phyloP scores from a whole-genome alignment of 306 rosid genomes.

The Biancaea sappan region DNA sequence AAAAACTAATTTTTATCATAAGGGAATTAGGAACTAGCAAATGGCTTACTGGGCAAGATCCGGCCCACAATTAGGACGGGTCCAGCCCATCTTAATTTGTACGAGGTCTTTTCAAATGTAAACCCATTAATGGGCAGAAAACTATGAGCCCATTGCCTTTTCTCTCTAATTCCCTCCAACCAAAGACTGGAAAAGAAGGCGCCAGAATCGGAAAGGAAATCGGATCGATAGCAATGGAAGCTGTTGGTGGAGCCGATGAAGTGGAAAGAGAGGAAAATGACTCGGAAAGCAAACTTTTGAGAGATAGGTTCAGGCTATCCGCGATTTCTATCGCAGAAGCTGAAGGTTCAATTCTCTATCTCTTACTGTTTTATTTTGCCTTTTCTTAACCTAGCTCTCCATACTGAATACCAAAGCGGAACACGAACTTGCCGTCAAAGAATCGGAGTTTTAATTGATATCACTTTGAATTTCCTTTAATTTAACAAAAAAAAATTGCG shows the following conservation, averaged over 20 bases:
- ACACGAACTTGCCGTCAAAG: background rate
- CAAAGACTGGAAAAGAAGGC: background rate
- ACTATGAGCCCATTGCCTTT: background rate
- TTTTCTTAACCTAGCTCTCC: background rate
- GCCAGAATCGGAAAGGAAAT: background rate
- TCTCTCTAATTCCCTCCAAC: conserved; percentile 8
- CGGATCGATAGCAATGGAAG: conserved; percentile 30
- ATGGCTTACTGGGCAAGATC: background rate
- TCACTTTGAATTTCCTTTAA: background rate
- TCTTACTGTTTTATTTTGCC: background rate
- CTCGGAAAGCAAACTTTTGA: conserved; percentile 51
- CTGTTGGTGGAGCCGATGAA: conserved; percentile 25
- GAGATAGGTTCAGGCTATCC: conserved; percentile 77
- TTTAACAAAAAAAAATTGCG: background rate
- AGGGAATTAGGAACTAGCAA: too few relatives aligned
- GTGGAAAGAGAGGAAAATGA: conserved; percentile 51
- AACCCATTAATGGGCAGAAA: too few relatives aligned
- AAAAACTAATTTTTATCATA: background rate
- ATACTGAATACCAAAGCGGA: background rate
- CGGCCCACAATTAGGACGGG: background rate
- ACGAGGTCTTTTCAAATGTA: background rate
- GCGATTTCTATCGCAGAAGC: conserved; percentile 68
- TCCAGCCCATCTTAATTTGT: background rate
- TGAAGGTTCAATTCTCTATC: conserved; percentile 53
- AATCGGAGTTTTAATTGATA: background rate